Conservation (phyloP, 106 monocot species). For the Apostasia shenzhenica region DNA sequence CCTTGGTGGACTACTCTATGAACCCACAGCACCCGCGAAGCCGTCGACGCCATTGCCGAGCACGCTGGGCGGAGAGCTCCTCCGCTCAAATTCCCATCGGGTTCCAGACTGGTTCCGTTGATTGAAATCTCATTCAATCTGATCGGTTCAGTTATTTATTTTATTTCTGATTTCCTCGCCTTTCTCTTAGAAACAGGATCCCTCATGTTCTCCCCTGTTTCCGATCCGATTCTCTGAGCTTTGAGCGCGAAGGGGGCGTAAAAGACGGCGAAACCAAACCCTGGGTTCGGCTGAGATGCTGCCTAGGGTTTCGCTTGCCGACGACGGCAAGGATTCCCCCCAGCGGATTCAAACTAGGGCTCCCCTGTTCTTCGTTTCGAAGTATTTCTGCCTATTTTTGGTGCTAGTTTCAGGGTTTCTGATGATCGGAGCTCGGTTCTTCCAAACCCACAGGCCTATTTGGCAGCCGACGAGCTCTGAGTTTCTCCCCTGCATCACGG, state of each 20-base stretch:
- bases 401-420: neutral
- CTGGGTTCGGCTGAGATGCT: conserved; percentile 3
- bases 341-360: neutral
- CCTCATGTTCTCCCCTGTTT: neutral
- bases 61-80: no score
- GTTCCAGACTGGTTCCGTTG: no score
- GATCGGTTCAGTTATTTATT: neutral
- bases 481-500: conserved; percentile 4
- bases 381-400: neutral
- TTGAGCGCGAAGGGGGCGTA: neutral
- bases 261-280: neutral
- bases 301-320: neutral
- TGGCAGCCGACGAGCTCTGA: neutral
- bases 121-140: no score
- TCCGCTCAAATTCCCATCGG: no score
- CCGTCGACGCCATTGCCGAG: no score
- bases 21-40: no score
- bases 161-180: neutral
- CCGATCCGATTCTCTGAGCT: neutral
- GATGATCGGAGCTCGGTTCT: neutral
- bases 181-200: neutral
- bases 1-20: no score
- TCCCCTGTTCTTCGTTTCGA: neutral
- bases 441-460: neutral
- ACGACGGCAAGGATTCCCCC: conserved; percentile 1